Evolutionary conservation across 192 early-diverging fungal species (phyloP).

Genomic region (Dissophora globulifera): DNA sequence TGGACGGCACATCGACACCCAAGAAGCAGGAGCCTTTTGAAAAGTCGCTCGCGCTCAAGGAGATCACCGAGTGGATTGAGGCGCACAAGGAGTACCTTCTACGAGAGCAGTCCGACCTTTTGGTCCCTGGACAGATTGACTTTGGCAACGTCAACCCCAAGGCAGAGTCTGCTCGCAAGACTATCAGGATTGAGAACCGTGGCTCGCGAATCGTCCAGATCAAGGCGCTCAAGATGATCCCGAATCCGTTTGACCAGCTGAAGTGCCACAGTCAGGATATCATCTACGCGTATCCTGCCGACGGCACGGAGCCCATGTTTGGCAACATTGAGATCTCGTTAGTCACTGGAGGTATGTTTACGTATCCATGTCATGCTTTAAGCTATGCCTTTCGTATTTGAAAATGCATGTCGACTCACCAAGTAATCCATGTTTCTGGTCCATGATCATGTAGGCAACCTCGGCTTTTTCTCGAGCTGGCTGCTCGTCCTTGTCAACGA

Average conservation of each 20-base stretch:
- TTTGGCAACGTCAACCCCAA: constrained; percentile 47
- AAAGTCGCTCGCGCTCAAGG: constrained; percentile 36
- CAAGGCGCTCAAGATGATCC: constrained; percentile 35
- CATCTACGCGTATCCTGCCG: constrained; percentile 38
- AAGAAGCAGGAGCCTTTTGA: constrained; percentile 48
- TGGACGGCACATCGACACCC: constrained; percentile 26
- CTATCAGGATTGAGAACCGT: constrained; percentile 45
- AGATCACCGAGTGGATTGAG: constrained; percentile 49
- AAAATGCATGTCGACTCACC: no score
- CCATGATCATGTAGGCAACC: constrained; percentile 23
- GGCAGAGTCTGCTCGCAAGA: constrained; percentile 21
- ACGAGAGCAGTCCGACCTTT: constrained; percentile 28
- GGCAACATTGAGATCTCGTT: constrained; percentile 41
- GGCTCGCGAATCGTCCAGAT: constrained; percentile 33
- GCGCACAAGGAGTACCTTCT: constrained; percentile 39
- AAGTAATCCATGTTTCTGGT: no score
- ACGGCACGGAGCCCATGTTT: constrained; percentile 51
- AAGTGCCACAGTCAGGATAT: constrained; percentile 13
- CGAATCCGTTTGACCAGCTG: constrained; percentile 36
- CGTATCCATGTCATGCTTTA: background rate
- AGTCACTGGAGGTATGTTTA: constrained; percentile 24
- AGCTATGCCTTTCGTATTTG: no score
- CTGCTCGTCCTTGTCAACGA: constrained; percentile 43
- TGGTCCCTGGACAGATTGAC: constrained; percentile 38
- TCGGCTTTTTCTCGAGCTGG: constrained; percentile 50